phyloP scores from a whole-genome alignment of 192 early-diverging fungal genomes.

The Coemansia pectinata region DNA sequence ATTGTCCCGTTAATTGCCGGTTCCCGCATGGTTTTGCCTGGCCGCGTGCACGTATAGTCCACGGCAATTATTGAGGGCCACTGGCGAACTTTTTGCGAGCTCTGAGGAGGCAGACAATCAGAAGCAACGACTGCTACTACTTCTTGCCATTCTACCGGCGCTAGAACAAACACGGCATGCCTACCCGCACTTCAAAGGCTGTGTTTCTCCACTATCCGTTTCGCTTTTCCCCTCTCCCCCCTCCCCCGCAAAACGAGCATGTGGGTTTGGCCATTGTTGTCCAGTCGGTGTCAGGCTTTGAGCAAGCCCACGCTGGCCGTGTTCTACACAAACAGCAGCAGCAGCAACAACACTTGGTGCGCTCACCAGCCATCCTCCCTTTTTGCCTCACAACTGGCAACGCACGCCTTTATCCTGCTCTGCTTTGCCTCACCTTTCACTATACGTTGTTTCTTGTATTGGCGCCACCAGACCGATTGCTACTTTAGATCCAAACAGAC shows the following conservation, averaged over 20 bases:
- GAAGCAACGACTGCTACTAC: not conserved
- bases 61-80: not conserved
- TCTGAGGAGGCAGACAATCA: not conserved
- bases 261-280: conserved; percentile 8
- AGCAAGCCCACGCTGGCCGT: conserved; percentile 1
- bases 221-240: not conserved
- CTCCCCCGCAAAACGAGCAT: conserved; percentile 1
- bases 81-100: not conserved
- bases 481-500: conserved; percentile 1
- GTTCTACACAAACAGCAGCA: conserved; percentile 5
- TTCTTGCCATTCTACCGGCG: conserved; percentile 6
- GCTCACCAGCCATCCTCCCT: not conserved
- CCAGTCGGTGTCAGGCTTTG: conserved; percentile 2
- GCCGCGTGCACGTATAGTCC: not conserved
- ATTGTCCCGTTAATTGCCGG: conserved; percentile 1
- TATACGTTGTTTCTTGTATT: conserved; percentile 5
- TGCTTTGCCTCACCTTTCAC: conserved; percentile 3
- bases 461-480: conserved; percentile 7
- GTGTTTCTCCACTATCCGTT: not conserved
- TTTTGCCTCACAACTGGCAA: conserved; percentile 2
- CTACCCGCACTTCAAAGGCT: not conserved
- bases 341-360: not conserved
- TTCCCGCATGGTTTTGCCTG: not conserved
- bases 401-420: conserved; percentile 1
- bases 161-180: not conserved